Base-by-base conservation (phyloP, 1,139 yeast species). In the Pichiaceae sp. region DNA sequence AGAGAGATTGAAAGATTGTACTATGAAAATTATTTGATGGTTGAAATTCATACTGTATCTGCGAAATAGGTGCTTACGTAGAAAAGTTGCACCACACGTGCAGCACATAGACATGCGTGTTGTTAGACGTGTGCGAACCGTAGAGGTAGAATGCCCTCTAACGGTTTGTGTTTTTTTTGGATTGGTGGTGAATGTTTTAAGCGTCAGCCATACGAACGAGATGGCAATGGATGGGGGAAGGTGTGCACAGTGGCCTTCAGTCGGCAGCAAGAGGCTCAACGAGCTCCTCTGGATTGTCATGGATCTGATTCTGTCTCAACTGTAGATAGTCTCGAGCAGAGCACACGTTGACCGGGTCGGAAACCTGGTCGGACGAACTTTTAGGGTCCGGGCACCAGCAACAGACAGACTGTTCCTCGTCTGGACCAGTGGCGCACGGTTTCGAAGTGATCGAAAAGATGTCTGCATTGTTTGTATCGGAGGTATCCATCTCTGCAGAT, bases 251-350 rank as follows among this genome's bases (percentile, higher is more conserved):
- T 7, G 24, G 24, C 11, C 24, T 7, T 21, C 11, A 21, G 9
- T 21, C 24, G 24, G 24, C 24, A 21, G 11, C 11, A 11, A 21
- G 9, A 21, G 24, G 24, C 24, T 21, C 24, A 11, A 21, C 24
- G 9, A 21, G 11, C 24, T 21, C 9, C 24, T 21, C 24, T 21
- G 7, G 24, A 14, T 7, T 15, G 15, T 25, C 16, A 7, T 7
- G 8, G 28, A 25, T 25, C 8, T 14, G 16, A 14, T 11, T 15
- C 6, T 12, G 14, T 15, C n/a, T 9, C 8, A 12, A 38, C 24
- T 35, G 33, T 14, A 53, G 26, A 19, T 50, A 43, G 29, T 52
- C 54, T 14, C 38, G 42, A 3, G 54, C 53, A 2, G 58, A 47
- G 21, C 52, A 45, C 7, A 52, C 44, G 28, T 46, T 46, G 15